Evolutionary conservation across 148 eudicot genomes (phyloP), one percentile per base, ranked within the genome.

Genomic region (Agrostemma githago): DNA sequence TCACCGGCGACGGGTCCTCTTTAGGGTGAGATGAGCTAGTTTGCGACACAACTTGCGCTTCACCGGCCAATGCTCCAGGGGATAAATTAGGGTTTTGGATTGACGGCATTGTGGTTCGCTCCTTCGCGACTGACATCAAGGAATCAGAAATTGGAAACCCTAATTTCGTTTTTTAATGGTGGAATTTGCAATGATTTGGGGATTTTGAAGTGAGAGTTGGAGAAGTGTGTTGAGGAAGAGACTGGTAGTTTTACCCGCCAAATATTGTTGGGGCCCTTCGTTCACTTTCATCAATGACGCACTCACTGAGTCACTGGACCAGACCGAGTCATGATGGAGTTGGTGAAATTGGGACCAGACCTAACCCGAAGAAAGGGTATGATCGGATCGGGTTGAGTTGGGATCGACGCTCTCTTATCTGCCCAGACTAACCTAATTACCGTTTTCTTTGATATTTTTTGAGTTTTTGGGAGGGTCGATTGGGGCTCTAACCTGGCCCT

Each of bases 21-120:
- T 57, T 74, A 2, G 75, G 83, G 37, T 77, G 82, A 21, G 80
- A 70, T 5, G 85, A 77, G 71, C 84, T 80, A 2, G 69, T 82
- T 77, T 82, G 85, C 5, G 85, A 82, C 38, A 75, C 80, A 2
- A 66, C 16, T 0, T 46, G 59, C 14, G 42, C 56, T 12, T 79
- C 79, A 12, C 65, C 69, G 34, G 1, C 34, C 34, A n/a, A 11
- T 5, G 41, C 71, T 2, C 51, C 76, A 19, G 83, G 83, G 77
- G 67, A 76, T 5, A 78, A 68, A 42, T 68, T 85, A 37, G 82
- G 84, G 38, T 72, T 62, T 73, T 62, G 72, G 41, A 70, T 46
- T n/a, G 42, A 6, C 1, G 76, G 76, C 58, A 51, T 73, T 12
- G 14, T 56, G 8, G 4, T 70, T 3, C 71, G 72, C 4, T 79